Evolutionary conservation across 129 eudicot genomes (phyloP), one percentile per base, ranked within the genome.

Genomic region (Cynara cardunculus): DNA sequence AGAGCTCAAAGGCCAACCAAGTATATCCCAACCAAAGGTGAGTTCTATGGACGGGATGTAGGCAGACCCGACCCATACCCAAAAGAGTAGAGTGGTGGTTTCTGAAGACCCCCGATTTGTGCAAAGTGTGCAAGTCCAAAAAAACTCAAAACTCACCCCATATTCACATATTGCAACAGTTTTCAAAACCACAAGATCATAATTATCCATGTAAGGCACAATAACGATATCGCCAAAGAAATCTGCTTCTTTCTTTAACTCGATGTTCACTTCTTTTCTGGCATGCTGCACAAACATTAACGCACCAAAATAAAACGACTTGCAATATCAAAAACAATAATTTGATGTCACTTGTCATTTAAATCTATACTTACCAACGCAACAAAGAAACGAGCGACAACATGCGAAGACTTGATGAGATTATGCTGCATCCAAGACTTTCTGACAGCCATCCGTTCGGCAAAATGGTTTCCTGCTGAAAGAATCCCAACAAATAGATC

Each of bases 371-470:
- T 39, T 80, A 88, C 99, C 97, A 96, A 83, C 69, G 99, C 99
- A 27, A 96, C 95, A 84, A 96, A 96, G 83, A 96, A 96, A 75
- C 99, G 98, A 75, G 95, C 91, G 10, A 93, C 97, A 28, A 91
- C 89, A 25, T 68, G 79, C 31, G 97, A 90, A 59, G 95, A 88
- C 46, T 89, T 89, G 37, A 96, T 85, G 44, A 88, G 87, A 64
- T 62, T 69, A 85, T 93, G 91, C 80, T 91, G 99, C 98, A 96
- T 89, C 99, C 99, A 96, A 7, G 99, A 92, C 75, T 96, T 96
- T 81, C 98, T 91, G 4, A 93, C 97, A 44, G 99, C 96, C 99
- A 96, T 96, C 69, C 98, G 83, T 91, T 96, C 99, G 22, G 96
- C 97, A 80, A 96, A 96, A 83, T 96, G 99, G 80, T 92, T 94